These are phyloP conservation scores for Tausonia pullulans DNA, from an alignment of 1,284 basidiomycete genomes.

Conservation along the genomic window DNA sequence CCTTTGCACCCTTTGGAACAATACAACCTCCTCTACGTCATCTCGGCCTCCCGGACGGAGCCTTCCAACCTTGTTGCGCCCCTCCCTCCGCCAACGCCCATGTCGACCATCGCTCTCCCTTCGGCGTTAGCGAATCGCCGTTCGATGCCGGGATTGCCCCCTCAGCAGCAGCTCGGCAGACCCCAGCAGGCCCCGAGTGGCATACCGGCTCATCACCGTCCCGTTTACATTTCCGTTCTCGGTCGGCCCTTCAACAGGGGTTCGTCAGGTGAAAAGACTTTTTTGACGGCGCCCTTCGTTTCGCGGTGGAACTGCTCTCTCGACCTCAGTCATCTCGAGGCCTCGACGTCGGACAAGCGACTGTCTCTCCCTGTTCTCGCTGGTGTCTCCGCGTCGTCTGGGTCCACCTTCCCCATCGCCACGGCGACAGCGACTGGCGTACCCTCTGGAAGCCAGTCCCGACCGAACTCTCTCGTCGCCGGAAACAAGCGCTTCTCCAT, in stretches of 20 bases:
- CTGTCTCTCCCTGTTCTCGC: conserved; percentile 18
- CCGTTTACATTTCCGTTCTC: conserved; percentile 63
- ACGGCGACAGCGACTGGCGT: neutral
- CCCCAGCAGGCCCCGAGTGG: neutral
- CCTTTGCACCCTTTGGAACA: conserved; percentile 57
- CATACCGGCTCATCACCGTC: conserved; percentile 32
- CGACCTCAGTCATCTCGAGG: conserved; percentile 48
- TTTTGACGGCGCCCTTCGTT: conserved; percentile 59
- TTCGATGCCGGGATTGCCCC: conserved; percentile 7
- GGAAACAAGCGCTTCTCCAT: conserved; percentile 35
- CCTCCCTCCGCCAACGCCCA: conserved; percentile 3
- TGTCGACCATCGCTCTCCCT: conserved; percentile 16
- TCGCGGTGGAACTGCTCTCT: conserved; percentile 80
- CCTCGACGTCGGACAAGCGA: conserved; percentile 18
- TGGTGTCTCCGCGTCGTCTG: conserved; percentile 12
- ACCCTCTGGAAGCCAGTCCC: neutral
- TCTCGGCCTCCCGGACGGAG: conserved; percentile 44
- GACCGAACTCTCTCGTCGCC: conserved; percentile 21
- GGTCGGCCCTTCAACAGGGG: conserved; percentile 48
- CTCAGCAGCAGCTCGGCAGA: neutral
- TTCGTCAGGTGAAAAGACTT: conserved; percentile 23
- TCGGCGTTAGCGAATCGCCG: neutral
- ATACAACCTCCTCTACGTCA: conserved; percentile 74
- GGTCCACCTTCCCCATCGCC: conserved; percentile 10
- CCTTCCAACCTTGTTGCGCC: conserved; percentile 16